A percentile compares a stretch with the other conserved stretches of the same genome.
These are phyloP conservation scores for Arxiozyma slooffiae DNA, from an alignment of 1,139 yeast species.

Conservation along the genomic window DNA sequence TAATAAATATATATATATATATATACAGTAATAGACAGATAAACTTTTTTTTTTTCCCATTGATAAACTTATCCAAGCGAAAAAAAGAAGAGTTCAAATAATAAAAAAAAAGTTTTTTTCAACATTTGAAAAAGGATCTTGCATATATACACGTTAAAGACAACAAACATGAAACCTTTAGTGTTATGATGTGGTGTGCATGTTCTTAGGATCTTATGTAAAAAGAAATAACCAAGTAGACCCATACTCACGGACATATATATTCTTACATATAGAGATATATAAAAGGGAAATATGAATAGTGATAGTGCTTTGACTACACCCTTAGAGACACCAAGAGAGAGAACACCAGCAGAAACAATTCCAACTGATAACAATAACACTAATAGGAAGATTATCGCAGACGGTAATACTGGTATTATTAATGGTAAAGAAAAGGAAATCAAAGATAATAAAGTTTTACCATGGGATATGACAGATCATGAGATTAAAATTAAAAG, in stretches of 20 bases:
- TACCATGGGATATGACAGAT: constrained; percentile 17
- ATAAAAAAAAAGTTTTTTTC: background rate
- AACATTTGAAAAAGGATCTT: background rate
- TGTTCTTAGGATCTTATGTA: background rate
- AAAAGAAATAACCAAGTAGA: no score
- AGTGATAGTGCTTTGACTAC: background rate
- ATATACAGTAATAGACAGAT: background rate
- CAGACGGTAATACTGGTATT: no score
- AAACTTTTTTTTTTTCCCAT: background rate
- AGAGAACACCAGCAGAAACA: background rate
- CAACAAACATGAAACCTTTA: background rate
- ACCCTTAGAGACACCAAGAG: background rate
- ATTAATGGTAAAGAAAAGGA: constrained; percentile 4
- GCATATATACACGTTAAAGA: no score
- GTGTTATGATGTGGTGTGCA: background rate
- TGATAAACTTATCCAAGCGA: background rate
- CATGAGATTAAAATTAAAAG: constrained; percentile 16
- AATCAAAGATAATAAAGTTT: constrained; percentile 6
- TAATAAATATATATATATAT: background rate
- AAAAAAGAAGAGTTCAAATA: background rate
- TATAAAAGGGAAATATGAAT: background rate
- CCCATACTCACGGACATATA: background rate
- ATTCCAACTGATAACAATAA: background rate
- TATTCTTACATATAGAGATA: background rate
- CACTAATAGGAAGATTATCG: no score